Evolutionary conservation across 2,329 filamentous ascomycete species (phyloP).

Genomic region (Knufia fluminis): DNA sequence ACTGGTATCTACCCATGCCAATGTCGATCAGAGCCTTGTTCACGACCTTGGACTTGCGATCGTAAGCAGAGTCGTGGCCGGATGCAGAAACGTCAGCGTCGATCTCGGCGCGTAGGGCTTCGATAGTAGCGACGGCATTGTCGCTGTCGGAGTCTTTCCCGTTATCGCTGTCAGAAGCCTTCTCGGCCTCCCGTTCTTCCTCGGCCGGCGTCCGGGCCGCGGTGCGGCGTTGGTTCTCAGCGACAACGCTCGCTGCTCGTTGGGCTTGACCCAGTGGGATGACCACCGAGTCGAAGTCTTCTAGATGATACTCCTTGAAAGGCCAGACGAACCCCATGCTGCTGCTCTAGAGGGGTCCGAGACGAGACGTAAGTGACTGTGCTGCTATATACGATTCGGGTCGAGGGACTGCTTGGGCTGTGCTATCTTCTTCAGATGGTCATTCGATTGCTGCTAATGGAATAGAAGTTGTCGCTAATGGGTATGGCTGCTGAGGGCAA

Average conservation of each 20-base stretch:
- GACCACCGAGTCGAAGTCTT: conserved; percentile 39
- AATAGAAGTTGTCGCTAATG: not conserved
- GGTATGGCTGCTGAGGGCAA: not conserved
- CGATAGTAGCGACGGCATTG: conserved; percentile 53
- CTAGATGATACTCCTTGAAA: conserved; percentile 42
- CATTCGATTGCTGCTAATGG: too few species aligned
- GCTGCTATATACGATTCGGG: not conserved
- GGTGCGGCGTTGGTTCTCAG: conserved; percentile 23
- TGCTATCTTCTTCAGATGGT: not conserved
- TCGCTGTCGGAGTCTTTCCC: conserved; percentile 29
- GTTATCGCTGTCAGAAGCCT: conserved; percentile 21
- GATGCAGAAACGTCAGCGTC: conserved; percentile 48
- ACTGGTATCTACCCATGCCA: conserved; percentile 65
- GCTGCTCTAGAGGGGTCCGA: not conserved
- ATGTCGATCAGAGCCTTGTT: conserved; percentile 82
- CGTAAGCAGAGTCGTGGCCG: conserved; percentile 55
- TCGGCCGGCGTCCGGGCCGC: conserved; percentile 21
- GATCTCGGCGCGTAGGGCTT: conserved; percentile 59
- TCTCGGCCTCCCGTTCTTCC: conserved; percentile 11
- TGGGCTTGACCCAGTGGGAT: conserved; percentile 41
- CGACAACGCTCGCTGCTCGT: conserved; percentile 29
- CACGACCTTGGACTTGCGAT: conserved; percentile 75
- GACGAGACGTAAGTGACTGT: not conserved
- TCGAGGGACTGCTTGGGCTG: not conserved
- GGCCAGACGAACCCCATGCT: conserved; percentile 38